A percentile compares a stretch with the other conserved stretches of the same genome.
Evolutionary conservation across 495 filamentous ascomycete genomes (phyloP).

Genomic region (Bryoglossum gracile): DNA sequence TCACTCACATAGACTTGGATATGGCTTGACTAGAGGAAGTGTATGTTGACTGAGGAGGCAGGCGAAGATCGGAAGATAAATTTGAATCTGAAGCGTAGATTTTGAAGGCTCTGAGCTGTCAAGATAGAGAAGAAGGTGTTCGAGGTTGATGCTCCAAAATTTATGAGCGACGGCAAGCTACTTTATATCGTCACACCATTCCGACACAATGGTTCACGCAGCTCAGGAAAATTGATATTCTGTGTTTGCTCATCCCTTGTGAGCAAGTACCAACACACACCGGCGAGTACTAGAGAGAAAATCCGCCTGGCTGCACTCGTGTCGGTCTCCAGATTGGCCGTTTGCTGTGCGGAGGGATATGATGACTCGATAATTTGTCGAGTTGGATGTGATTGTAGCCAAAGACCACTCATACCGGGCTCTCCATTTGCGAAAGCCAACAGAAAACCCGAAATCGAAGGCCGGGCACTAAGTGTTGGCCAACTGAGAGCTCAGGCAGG

Average conservation of each 20-base stretch:
- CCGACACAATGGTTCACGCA: conserved; percentile 20
- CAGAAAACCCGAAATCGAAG: conserved; percentile 9
- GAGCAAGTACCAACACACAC: conserved; percentile 14
- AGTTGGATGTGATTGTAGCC: conserved; percentile 11
- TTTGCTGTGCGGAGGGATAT: conserved; percentile 17
- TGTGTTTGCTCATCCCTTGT: conserved; percentile 24
- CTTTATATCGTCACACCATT: conserved; percentile 28
- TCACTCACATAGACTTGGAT: too few species aligned
- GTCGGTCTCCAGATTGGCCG: conserved; percentile 20
- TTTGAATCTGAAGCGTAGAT: too few species aligned
- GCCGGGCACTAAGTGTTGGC: conserved; percentile 7
- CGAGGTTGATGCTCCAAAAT: not conserved
- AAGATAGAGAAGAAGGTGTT: not conserved
- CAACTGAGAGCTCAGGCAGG: too few species aligned
- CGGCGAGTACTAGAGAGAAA: conserved; percentile 4
- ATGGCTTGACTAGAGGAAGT: too few species aligned
- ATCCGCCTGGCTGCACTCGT: conserved; percentile 13
- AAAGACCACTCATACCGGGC: conserved; percentile 8
- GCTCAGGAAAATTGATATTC: conserved; percentile 19
- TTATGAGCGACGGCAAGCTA: conserved; percentile 19
- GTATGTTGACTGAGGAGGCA: too few species aligned
- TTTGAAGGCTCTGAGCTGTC: too few species aligned
- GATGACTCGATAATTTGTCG: conserved; percentile 15
- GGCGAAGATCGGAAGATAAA: too few species aligned
- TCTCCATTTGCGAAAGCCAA: conserved; percentile 5